Evolutionary conservation across 441 rosid genomes (phyloP).

Genomic region (Monsonia emarginata): DNA sequence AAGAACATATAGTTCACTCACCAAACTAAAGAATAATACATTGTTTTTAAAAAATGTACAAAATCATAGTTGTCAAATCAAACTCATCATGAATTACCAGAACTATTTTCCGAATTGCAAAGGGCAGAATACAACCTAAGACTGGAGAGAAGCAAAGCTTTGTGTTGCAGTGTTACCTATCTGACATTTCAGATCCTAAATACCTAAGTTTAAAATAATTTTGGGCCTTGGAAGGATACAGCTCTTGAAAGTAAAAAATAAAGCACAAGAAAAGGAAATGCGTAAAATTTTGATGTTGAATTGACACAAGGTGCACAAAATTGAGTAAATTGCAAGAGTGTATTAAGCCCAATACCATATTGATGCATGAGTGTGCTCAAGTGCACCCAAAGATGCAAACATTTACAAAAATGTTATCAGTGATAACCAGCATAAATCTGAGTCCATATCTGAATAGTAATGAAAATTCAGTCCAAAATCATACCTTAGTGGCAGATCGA

Average conservation of each 20-base stretch:
- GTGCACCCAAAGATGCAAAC: neutral
- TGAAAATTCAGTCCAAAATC: conserved; percentile 13
- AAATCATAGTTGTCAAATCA: neutral
- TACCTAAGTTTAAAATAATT: neutral
- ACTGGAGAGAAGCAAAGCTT: neutral
- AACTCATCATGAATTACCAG: neutral
- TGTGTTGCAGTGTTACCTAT: neutral
- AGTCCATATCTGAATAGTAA: conserved; percentile 6
- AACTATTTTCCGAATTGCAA: neutral
- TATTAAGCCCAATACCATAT: neutral
- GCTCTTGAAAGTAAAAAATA: no score
- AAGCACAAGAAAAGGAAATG: no score
- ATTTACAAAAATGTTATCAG: no score
- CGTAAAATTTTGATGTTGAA: no score
- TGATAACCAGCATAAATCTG: no score
- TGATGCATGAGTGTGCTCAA: neutral
- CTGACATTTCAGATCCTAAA: neutral
- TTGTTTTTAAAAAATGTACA: neutral
- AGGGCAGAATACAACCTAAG: neutral
- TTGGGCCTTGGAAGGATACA: no score
- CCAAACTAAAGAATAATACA: neutral
- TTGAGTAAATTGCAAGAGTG: neutral
- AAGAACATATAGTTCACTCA: conserved; percentile 6
- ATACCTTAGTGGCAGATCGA: conserved; percentile 97
- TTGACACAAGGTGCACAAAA: no score